Evolutionary conservation across 257 asterid genomes (phyloP).

Genomic region (Gentiana macrophylla): DNA sequence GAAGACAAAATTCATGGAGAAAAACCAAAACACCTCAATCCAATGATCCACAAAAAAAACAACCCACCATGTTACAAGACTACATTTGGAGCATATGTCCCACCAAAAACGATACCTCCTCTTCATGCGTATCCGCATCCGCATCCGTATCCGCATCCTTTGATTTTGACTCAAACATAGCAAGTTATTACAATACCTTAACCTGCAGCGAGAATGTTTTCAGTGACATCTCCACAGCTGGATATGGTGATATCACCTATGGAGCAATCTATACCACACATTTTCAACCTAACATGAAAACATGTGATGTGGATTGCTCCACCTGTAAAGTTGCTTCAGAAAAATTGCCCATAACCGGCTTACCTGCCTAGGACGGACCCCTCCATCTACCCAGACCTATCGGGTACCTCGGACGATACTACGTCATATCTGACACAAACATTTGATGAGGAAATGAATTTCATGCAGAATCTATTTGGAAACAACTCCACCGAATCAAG

Average conservation of each 20-base stretch:
- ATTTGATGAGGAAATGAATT: constrained; percentile 42
- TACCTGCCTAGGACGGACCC: no score
- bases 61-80: constrained; percentile 40
- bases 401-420: constrained; percentile 13
- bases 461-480: constrained; percentile 37
- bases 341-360: no score
- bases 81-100: constrained; percentile 32
- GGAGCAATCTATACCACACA: not conserved
- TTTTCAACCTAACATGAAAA: no score
- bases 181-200: no score
- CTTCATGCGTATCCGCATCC: not conserved
- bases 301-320: not conserved
- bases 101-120: constrained; percentile 3
- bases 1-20: constrained; percentile 43
- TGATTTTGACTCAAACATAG: no score
- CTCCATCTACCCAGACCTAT: not conserved
- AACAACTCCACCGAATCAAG: constrained; percentile 6
- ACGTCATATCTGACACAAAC: constrained; percentile 22
- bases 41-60: constrained; percentile 7
- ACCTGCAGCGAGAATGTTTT: no score
- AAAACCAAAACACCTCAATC: constrained; percentile 19
- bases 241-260: not conserved
- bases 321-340: constrained; percentile 7
- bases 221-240: no score
- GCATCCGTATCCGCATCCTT: not conserved